These are phyloP conservation scores for Arabidopsis thaliana DNA, from an alignment of 345 rosid genomes.

Conservation along the genomic window TAIR10.1 NC_003076.8:22090001-22090500, in stretches of 20 bases:
- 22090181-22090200: background rate
- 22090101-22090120: conserved; percentile 22
- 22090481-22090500: conserved; percentile 29
- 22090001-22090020: background rate
- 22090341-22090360: conserved; percentile 41
- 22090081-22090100: background rate
- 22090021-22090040: background rate
- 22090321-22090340: conserved; percentile 35
- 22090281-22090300: background rate
- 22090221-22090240: background rate
- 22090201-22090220: background rate
- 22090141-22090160: background rate
- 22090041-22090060: background rate
- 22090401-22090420: conserved; percentile 17
- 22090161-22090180: background rate
- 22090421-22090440: conserved; percentile 31
- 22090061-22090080: background rate
- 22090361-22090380: conserved; percentile 28
- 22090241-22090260: conserved; percentile 29
- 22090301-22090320: conserved; percentile 1
- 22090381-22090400: background rate
- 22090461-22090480: background rate
- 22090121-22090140: conserved; percentile 1
- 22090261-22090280: conserved; percentile 5
- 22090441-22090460: conserved; percentile 15